Evolutionary conservation across 2,329 filamentous ascomycete genomes (phyloP).

Genomic region (Xylaria sp.): DNA sequence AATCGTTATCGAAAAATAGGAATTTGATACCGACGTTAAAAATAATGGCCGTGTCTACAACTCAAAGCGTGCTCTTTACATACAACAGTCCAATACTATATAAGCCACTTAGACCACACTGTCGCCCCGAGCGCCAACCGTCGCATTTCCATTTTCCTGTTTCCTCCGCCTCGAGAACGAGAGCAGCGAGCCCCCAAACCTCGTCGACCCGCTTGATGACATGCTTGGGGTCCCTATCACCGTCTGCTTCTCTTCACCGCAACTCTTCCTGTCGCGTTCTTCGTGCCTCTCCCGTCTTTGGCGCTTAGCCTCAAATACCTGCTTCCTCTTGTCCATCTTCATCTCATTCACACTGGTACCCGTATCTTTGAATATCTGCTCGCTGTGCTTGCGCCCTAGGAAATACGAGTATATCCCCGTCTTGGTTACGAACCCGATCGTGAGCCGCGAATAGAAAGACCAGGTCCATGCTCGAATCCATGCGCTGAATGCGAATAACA

Average conservation of each 20-base stretch:
- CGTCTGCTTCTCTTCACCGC: not conserved
- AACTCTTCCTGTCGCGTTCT: not conserved
- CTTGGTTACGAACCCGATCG: not conserved
- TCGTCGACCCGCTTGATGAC: slow-evolving; percentile 6
- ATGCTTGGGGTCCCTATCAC: not conserved
- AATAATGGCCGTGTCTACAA: not conserved
- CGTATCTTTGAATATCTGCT: slow-evolving; percentile 3
- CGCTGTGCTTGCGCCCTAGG: slow-evolving; percentile 1
- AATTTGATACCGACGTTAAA: not conserved
- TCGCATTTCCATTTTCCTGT: not conserved
- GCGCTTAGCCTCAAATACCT: not conserved
- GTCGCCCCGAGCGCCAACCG: no score
- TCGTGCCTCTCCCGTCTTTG: not conserved
- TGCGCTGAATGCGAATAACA: slow-evolving; percentile 30
- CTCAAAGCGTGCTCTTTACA: not conserved
- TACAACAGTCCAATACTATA: not conserved
- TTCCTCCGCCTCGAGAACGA: not conserved
- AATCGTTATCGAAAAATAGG: not conserved
- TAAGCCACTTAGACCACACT: not conserved
- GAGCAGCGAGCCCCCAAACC: not conserved
- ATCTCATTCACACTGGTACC: not conserved
- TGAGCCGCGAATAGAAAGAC: slow-evolving; percentile 1
- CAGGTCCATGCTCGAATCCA: slow-evolving; percentile 25
- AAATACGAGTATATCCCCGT: slow-evolving; percentile 18
- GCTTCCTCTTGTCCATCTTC: not conserved